Evolutionary conservation across 2,329 filamentous ascomycete species (phyloP), one percentile per base, ranked within the genome.

Genomic region (Eurotiales sp.): DNA sequence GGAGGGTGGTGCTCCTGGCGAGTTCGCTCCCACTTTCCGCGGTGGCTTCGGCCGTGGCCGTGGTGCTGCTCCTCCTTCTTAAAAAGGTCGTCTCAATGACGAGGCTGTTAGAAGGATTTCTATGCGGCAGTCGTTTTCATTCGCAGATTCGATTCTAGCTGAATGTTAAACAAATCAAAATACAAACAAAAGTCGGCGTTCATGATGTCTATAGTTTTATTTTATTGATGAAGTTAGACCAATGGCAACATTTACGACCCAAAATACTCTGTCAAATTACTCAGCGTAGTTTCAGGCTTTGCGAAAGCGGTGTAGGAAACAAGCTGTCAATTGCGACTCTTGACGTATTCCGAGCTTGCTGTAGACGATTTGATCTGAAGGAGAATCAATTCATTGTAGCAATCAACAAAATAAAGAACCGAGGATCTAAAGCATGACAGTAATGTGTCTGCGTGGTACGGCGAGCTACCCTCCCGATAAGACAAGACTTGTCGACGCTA

Each of bases 1-100:
- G 85, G 90, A 95, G 80, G 89, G 89, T 69, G 88, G 86, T 81
- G 88, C 90, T 73, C 88, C 90, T 70, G 88, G 88, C 78, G 88
- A 90, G 77, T 96, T 93, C 76, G 86, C 87, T 78, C 90, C 90
- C 72, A 84, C 87, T 75, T 96, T 96, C 87, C 88, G 88, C 82
- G 87, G 88, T 80, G 88, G 88, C 70, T 87, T 87, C 73, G 90
- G 90, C 73, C 88, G 90, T 85, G 90, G 89, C 76, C 87, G 88
- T 80, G 86, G 86, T 70, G 84, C 77, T 69, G 81, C 87, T 77
- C 83, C 87, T 65, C 71, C 70, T 23, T 54, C 52, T 51, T 51
- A 51, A 43, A 21, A 39, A 15, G 30, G 17, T 42, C 14, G 11
- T 23, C 19, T 11, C 23, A 15, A 15, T 19, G 39, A 22, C 11